Conservation (phyloP, 2,329 filamentous ascomycete genomes). For the Alternaria gaisen region DNA sequence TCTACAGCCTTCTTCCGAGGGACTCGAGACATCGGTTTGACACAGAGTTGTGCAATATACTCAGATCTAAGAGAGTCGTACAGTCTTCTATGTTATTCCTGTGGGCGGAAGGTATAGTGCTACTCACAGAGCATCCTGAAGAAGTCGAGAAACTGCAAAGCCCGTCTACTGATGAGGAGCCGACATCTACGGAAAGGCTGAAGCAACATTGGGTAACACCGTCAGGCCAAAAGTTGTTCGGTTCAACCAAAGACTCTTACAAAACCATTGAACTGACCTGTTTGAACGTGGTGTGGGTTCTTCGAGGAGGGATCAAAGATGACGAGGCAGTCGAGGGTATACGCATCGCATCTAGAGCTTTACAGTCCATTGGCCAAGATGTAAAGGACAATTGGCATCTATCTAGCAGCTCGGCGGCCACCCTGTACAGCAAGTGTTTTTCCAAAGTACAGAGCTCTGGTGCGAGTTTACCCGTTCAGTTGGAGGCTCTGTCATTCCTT, state of each 20-base stretch:
- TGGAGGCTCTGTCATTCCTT: conserved; percentile 44
- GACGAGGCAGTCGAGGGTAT: conserved; percentile 42
- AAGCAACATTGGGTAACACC: conserved; percentile 40
- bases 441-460: conserved; percentile 35
- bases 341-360: conserved; percentile 41
- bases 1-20: conserved; percentile 36
- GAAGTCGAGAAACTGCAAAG: conserved; percentile 5
- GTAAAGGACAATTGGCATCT: conserved; percentile 35
- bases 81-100: conserved; percentile 42
- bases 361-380: conserved; percentile 34
- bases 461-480: conserved; percentile 33
- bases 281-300: conserved; percentile 43
- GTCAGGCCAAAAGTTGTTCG: conserved; percentile 45
- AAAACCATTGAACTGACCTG: conserved; percentile 45
- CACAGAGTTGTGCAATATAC: conserved; percentile 36
- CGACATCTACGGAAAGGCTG: conserved; percentile 3
- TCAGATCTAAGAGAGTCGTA: conserved; percentile 32
- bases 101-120: conserved; percentile 46
- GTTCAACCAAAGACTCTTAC: conserved; percentile 28
- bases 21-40: conserved; percentile 38
- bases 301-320: conserved; percentile 37
- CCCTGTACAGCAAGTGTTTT: conserved; percentile 37
- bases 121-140: conserved; percentile 37
- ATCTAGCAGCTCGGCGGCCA: conserved; percentile 25
- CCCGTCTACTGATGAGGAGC: conserved; percentile 9